Base-by-base conservation (phyloP, 805 yeast genomes). In the Nakazawaea anatomiae region DNA sequence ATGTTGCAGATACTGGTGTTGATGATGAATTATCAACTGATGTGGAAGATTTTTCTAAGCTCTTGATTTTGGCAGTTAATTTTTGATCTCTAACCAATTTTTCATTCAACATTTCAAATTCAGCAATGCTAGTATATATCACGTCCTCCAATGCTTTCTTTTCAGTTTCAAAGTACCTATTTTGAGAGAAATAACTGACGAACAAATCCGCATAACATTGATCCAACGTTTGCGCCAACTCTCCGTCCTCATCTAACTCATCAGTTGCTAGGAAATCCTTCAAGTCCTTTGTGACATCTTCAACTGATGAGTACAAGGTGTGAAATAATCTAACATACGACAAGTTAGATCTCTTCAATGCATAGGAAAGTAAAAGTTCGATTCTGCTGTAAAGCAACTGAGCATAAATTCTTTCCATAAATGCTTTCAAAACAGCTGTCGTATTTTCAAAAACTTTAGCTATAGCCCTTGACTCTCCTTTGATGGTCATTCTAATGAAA, bases 291-390 rank as follows among this genome's bases (percentile, higher is more conserved):
- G 87, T 82, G 57, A 86, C 78, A 45, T 75, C 77, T 11, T 80
- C 78, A 8, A 86, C 71, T 38, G 78, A 67, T 0, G 76, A 73
- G 60, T 82, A 85, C n/a, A 86, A 70, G 2, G 83, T 72, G 65
- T 89, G 87, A 35, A 92, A 67, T 1, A 85, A 75, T 59, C 98
- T 76, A 2, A 90, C 82, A 61, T 85, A 89, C 0, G 96, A 85
- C 47, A 90, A 68, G 2, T 82, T 73, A 28, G 88, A 80, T 6
- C 79, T 70, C 1, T 86, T 75, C 45, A 79, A 75, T 0, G 96
- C 83, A 51, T 76, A 79, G 47, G 76, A 81, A 34, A 90, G 66
- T 34, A 87, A 69, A 1, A 77, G 67, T 54, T 81, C 82, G 14
- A 83, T 71, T 58, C 79, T 74, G 18, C 78, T 72, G 55, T 79